A percentile compares a stretch with the other conserved stretches of the same genome.
These are phyloP conservation scores for Sporothrix curviconia DNA, from an alignment of 2,329 filamentous ascomycete species.

Conservation along the genomic window DNA sequence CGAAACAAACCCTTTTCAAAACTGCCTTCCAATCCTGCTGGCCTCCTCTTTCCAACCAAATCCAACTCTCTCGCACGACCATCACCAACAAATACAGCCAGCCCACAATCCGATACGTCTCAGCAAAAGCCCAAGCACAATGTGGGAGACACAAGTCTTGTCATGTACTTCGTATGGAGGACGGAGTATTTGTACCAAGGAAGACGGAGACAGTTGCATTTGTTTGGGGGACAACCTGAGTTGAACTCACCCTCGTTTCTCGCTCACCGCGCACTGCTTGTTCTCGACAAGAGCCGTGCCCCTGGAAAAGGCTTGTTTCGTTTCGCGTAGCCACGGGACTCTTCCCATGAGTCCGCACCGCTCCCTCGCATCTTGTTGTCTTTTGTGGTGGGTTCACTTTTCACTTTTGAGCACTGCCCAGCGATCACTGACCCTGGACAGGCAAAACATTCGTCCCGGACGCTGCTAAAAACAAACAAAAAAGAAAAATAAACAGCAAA, in stretches of 20 bases:
- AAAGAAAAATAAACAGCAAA: too few relatives aligned
- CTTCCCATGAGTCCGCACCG: neutral
- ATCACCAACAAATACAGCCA: neutral
- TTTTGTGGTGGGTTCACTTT: neutral
- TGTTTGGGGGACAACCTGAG: neutral
- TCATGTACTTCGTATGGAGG: neutral
- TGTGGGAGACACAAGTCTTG: too few relatives aligned
- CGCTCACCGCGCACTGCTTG: neutral
- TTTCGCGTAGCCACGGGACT: conserved; percentile 6
- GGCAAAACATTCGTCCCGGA: neutral
- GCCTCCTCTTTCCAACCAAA: too few relatives aligned
- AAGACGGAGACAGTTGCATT: conserved; percentile 1
- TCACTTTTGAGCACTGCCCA: conserved; percentile 2
- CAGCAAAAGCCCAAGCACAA: neutral
- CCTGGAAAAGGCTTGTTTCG: conserved; percentile 6
- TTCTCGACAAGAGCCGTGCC: neutral
- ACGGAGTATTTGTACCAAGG: neutral
- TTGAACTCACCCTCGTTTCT: neutral
- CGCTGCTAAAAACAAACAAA: too few relatives aligned
- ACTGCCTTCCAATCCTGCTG: too few relatives aligned
- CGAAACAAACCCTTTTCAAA: too few relatives aligned
- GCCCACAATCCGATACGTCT: neutral
- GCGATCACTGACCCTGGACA: neutral
- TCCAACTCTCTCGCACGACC: neutral
- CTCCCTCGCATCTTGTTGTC: too few relatives aligned